A percentile compares a stretch with the other conserved stretches of the same genome.
phyloP scores from a whole-genome alignment of 495 filamentous ascomycete genomes.

The Podospora appendiculata region DNA sequence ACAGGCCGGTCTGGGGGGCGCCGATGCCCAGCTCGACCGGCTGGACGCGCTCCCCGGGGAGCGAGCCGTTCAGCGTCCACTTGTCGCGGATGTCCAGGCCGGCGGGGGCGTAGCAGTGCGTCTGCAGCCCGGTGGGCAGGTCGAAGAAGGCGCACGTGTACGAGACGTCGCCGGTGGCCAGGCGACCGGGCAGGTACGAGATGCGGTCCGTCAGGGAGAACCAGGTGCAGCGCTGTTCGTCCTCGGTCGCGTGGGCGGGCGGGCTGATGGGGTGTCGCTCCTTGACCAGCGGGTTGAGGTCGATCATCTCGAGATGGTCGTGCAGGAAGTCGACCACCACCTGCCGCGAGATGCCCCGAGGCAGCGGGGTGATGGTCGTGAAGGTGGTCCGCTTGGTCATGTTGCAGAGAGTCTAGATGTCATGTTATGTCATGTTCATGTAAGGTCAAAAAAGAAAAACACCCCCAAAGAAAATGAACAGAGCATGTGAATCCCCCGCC shows the following conservation, averaged over 20 bases:
- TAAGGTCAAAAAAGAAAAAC: neutral
- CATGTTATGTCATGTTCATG: too few species aligned
- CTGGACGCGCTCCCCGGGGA: slow-evolving; percentile 55
- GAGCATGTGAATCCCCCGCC: too few species aligned
- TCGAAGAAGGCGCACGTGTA: slow-evolving; percentile 74
- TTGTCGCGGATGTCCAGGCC: slow-evolving; percentile 55
- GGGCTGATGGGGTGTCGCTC: slow-evolving; percentile 56
- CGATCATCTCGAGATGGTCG: slow-evolving; percentile 69
- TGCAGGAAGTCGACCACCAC: slow-evolving; percentile 63
- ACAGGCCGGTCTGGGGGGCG: slow-evolving; percentile 56
- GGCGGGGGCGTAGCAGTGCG: slow-evolving; percentile 58
- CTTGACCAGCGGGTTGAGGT: slow-evolving; percentile 71
- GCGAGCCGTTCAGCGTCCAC: slow-evolving; percentile 55
- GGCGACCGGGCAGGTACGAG: slow-evolving; percentile 60
- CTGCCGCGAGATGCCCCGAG: slow-evolving; percentile 54
- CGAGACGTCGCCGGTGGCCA: slow-evolving; percentile 55
- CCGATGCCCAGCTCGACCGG: slow-evolving; percentile 54
- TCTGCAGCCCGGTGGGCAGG: slow-evolving; percentile 58
- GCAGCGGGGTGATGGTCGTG: slow-evolving; percentile 66
- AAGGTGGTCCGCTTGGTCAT: slow-evolving; percentile 53
- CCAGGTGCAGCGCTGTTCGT: slow-evolving; percentile 64
- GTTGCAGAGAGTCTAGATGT: neutral
- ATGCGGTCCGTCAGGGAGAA: slow-evolving; percentile 66
- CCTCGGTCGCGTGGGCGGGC: slow-evolving; percentile 51
- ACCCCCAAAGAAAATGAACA: neutral